Conservation (phyloP, 2,329 filamentous ascomycete genomes). For the Calonectria ilicicola region DNA sequence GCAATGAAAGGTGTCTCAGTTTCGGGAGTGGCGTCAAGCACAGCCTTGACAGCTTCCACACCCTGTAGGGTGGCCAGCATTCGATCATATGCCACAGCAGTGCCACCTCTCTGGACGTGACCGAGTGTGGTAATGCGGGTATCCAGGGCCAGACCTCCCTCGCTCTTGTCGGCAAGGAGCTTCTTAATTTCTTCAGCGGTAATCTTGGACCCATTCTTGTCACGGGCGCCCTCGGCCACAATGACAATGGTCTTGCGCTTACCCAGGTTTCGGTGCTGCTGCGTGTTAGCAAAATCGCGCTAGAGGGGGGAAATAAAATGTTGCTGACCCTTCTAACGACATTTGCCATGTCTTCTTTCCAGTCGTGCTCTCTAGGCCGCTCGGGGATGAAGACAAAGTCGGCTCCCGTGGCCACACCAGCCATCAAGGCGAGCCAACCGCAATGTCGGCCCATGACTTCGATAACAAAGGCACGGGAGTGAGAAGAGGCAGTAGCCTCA, state of each 20-base stretch:
- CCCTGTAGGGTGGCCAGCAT: conserved; percentile 94
- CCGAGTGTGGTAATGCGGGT: conserved; percentile 95
- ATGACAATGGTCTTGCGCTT: conserved; percentile 99
- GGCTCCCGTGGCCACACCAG: conserved; percentile 92
- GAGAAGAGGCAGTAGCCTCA: conserved; percentile 92
- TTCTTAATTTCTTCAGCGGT: conserved; percentile 85
- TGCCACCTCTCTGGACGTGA: conserved; percentile 96
- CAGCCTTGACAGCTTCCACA: conserved; percentile 92
- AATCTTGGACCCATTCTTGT: conserved; percentile 86
- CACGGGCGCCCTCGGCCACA: conserved; percentile 93
- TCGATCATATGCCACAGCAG: conserved; percentile 92
- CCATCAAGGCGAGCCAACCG: conserved; percentile 97
- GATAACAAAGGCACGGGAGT: conserved; percentile 96
- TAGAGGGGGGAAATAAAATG: neutral
- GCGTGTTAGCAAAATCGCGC: conserved; percentile 30
- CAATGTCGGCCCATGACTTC: conserved; percentile 99
- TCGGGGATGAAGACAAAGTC: conserved; percentile 98
- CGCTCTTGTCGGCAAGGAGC: conserved; percentile 80
- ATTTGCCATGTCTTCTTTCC: conserved; percentile 88
- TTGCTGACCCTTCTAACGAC: conserved; percentile 76
- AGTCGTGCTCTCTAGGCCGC: conserved; percentile 87
- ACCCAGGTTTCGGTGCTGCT: conserved; percentile 84
- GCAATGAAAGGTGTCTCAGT: conserved; percentile 95
- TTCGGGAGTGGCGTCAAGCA: conserved; percentile 88
- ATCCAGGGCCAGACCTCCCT: conserved; percentile 79